These are phyloP conservation scores for Citrus unshiu DNA, from an alignment of 345 rosid genomes.

Conservation along the genomic window DNA sequence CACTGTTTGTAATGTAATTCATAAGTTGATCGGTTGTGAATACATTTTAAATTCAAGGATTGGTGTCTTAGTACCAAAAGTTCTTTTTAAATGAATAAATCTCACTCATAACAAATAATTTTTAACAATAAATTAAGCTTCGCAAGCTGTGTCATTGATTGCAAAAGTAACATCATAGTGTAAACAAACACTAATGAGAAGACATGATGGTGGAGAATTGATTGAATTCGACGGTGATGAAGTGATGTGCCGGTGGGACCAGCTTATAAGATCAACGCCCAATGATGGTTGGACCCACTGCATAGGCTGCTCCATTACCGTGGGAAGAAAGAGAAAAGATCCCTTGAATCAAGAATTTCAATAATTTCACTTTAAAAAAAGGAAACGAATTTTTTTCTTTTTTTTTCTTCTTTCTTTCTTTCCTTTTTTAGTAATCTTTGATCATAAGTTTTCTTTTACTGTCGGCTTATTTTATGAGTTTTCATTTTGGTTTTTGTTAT, in stretches of 20 bases:
- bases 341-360: background rate
- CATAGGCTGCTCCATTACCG: conserved; percentile 11
- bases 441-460: background rate
- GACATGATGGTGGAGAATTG: background rate
- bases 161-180: background rate
- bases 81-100: too few species aligned
- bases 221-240: conserved; percentile 23
- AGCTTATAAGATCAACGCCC: background rate
- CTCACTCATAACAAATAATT: background rate
- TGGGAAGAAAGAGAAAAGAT: conserved; percentile 9
- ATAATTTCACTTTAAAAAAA: background rate
- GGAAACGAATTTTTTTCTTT: background rate
- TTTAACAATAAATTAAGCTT: background rate
- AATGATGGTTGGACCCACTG: conserved; percentile 5
- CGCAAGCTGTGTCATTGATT: background rate
- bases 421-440: background rate
- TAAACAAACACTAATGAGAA: background rate
- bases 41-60: too few species aligned
- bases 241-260: conserved; percentile 14
- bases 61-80: too few species aligned
- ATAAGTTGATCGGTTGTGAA: too few species aligned
- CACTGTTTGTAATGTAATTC: too few species aligned
- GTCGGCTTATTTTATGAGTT: too few species aligned
- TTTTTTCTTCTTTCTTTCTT: background rate
- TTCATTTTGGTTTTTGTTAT: too few species aligned